Evolutionary conservation across 257 asterid species (phyloP).

Genomic region (Osmanthus fragrans): DNA sequence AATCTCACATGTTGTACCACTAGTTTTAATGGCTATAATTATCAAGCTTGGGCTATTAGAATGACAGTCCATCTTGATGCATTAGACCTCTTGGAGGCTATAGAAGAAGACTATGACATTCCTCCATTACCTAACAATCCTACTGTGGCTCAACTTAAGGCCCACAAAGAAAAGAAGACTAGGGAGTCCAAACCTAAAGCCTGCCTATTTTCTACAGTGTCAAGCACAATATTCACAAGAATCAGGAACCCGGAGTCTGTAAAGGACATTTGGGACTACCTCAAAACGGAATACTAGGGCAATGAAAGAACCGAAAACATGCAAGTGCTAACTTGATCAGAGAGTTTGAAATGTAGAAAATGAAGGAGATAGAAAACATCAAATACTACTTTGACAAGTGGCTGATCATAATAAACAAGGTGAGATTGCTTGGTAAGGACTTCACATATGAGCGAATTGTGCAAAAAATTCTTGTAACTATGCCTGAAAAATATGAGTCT

Average conservation of each 20-base stretch:
- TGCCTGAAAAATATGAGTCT: not conserved
- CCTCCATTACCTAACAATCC: not conserved
- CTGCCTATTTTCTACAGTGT: not conserved
- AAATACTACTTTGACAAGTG: not conserved
- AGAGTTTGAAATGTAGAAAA: not conserved
- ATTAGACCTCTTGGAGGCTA: not conserved
- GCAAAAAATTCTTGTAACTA: no score
- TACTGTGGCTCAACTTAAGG: not conserved
- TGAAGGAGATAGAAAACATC: not conserved
- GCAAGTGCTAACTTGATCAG: not conserved
- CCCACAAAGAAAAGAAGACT: not conserved
- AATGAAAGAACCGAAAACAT: not conserved
- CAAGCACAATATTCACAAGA: not conserved
- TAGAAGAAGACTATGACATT: conserved; percentile 1
- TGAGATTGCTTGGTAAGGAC: not conserved
- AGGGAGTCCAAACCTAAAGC: not conserved
- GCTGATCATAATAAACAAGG: not conserved
- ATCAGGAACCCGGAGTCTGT: not conserved
- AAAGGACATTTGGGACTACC: not conserved
- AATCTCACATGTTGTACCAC: not conserved
- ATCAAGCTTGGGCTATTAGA: not conserved
- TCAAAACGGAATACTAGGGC: not conserved
- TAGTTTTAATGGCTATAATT: not conserved
- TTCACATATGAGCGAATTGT: no score
- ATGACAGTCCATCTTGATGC: not conserved